Percentiles rank a stretch among this genome's conserved stretches.
Conservation (phyloP, 345 rosid genomes). For the Pelargonium nanum region DNA sequence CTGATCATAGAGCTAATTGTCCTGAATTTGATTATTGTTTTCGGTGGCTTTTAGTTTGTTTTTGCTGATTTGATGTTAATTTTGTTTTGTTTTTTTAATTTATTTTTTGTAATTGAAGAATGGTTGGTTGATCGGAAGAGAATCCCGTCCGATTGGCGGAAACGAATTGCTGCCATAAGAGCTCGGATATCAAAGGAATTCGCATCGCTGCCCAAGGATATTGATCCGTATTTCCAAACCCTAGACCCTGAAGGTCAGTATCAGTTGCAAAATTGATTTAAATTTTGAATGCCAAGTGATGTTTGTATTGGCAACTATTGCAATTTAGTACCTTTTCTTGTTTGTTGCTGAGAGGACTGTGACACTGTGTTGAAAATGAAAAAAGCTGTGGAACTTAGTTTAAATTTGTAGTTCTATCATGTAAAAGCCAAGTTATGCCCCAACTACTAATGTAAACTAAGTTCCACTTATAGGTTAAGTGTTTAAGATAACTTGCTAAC, state of each 20-base stretch:
- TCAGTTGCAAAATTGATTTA: not conserved
- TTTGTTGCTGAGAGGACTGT: no score
- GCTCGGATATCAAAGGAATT: slow-evolving; percentile 67
- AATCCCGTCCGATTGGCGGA: slow-evolving; percentile 86
- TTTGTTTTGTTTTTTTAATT: not conserved
- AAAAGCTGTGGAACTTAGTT: not conserved
- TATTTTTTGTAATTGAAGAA: slow-evolving; percentile 31
- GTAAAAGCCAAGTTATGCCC: no score
- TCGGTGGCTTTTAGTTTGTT: not conserved
- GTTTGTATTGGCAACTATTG: no score
- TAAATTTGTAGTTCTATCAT: no score
- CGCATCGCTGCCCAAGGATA: slow-evolving; percentile 60
- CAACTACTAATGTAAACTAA: no score
- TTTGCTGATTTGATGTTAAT: not conserved
- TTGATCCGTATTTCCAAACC: slow-evolving; percentile 68
- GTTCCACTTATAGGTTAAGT: no score
- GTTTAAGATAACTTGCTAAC: not conserved
- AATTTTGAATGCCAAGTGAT: not conserved
- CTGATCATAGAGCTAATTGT: not conserved
- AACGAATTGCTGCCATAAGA: slow-evolving; percentile 56
- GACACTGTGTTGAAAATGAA: no score
- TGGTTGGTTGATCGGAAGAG: slow-evolving; percentile 98
- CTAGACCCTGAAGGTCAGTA: slow-evolving; percentile 64
- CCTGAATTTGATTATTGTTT: not conserved
- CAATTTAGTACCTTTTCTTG: no score